A percentile compares a stretch with the other conserved stretches of the same genome.
phyloP scores from a whole-genome alignment of 352 stramenopile genomes.

The Phytophthora sansomeana region DNA sequence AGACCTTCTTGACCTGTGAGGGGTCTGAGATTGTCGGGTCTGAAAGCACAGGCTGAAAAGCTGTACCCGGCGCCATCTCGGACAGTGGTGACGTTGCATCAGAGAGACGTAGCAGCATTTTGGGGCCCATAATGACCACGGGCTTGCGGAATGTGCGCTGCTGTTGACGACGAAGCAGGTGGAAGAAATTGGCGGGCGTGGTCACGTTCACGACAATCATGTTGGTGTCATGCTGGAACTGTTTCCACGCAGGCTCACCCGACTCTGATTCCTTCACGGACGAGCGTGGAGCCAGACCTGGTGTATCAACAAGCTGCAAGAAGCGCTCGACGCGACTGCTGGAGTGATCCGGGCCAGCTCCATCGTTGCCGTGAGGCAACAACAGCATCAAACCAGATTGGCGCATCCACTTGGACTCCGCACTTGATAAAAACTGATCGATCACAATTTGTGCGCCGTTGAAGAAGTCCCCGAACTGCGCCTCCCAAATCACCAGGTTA shows the following conservation, averaged over 20 bases:
- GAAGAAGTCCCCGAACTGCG: conserved; percentile 92
- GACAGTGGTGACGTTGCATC: conserved; percentile 73
- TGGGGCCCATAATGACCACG: conserved; percentile 78
- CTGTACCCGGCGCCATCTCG: conserved; percentile 63
- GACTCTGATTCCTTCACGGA: conserved; percentile 39
- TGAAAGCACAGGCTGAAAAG: conserved; percentile 74
- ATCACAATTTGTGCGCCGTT: conserved; percentile 92
- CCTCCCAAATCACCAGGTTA: conserved; percentile 91
- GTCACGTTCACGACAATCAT: conserved; percentile 87
- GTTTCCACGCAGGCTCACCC: conserved; percentile 50
- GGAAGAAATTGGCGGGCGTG: conserved; percentile 97
- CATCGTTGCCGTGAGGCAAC: conserved; percentile 90
- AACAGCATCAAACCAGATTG: conserved; percentile 87
- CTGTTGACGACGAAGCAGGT: conserved; percentile 93
- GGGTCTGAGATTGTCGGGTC: conserved; percentile 58
- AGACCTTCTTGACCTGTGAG: conserved; percentile 68
- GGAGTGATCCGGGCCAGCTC: conserved; percentile 88
- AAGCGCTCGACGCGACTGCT: conserved; percentile 88
- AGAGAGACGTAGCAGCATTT: conserved; percentile 75
- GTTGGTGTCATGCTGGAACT: conserved; percentile 82
- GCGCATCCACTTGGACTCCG: conserved; percentile 92
- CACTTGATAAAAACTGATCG: conserved; percentile 88
- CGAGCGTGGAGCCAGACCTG: conserved; percentile 49
- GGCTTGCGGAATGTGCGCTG: conserved; percentile 79
- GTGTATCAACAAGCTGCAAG: conserved; percentile 86